Base-by-base conservation (phyloP, 2,329 filamentous ascomycete species). In the Diaporthe velutina region DNA sequence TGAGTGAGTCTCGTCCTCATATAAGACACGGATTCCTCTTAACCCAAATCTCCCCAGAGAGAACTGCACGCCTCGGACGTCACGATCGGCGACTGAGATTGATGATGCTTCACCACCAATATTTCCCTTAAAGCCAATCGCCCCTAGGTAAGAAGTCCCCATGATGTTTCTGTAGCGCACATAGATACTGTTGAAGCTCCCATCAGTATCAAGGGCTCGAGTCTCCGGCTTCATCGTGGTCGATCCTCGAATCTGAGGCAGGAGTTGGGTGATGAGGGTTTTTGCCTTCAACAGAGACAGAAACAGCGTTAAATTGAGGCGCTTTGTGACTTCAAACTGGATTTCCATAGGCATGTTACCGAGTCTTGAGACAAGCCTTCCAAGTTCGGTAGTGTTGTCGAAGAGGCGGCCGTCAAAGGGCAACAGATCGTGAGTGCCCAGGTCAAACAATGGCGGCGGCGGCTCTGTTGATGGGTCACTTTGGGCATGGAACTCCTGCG, bases 61-160 rank as follows among this genome's bases (percentile, higher is more conserved):
- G 25, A 70, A 70, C 15, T 42, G 67, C 35, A 70, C 48, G 52
- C 67, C 67, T 5, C 67, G 67, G n/a, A 70, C 30, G 67, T n/a
- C 8, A 28, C 38, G 15, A 28, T 57, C 9, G 52, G 67, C 38
- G 17, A 70, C 25, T 19, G 67, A 4, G 8, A 70, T 45, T 17
- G 67, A 58, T 10, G 17, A 45, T n/a, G 52, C 38, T 12, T 15
- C 38, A 10, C 35, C 67, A n/a, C 40, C 25, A 54, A 4, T 8
- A 1, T 70, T 10, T 42, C 19, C 17, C 9, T 33, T 58, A 28
- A 70, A 70, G 33, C 67, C 2, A n/a, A 70, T 58, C 3, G 7
- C 38, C 22, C n/a, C 35, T 6, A 70, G 19, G 17, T 70, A 70
- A 1, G 17, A 42, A 19, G 17, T 33, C 25, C 67, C 52, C 33